These are phyloP conservation scores for Leptographium galeiforme DNA, from an alignment of 2,329 filamentous ascomycete genomes.

Conservation along the genomic window DNA sequence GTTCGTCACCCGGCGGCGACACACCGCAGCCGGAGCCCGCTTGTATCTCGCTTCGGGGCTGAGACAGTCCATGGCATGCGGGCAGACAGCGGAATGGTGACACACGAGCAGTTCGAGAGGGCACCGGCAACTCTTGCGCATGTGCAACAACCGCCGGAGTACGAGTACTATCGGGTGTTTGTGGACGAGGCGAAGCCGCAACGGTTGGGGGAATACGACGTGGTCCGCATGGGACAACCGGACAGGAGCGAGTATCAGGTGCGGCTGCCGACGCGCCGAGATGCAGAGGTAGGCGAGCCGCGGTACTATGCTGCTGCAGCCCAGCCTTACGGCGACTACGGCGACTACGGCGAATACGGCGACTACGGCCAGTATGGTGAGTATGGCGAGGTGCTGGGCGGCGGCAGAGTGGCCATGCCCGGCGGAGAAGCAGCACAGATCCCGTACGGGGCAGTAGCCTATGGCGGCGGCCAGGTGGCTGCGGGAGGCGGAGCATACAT, in stretches of 20 bases:
- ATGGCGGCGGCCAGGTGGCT: not conserved
- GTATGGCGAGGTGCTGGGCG: not conserved
- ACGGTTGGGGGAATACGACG: constrained; percentile 25
- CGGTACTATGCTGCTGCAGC: constrained; percentile 5
- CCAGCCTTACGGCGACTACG: not conserved
- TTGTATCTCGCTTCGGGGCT: constrained; percentile 9
- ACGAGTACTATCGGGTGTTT: constrained; percentile 21
- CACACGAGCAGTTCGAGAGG: not conserved
- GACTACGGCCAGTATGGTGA: too few relatives aligned
- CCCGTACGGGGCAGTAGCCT: not conserved
- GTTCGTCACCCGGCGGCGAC: constrained; percentile 2
- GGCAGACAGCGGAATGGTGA: not conserved
- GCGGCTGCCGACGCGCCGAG: constrained; percentile 21
- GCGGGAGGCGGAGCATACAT: not conserved
- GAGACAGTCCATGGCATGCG: constrained; percentile 14
- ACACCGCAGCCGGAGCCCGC: constrained; percentile 20
- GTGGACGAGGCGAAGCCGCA: constrained; percentile 16
- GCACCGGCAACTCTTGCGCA: constrained; percentile 1
- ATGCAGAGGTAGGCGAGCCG: constrained; percentile 1
- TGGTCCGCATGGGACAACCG: constrained; percentile 30
- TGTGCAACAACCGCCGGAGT: not conserved
- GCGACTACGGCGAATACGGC: too few relatives aligned
- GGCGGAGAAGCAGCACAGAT: not conserved
- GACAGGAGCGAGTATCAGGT: constrained; percentile 34
- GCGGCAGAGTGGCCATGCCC: not conserved